Evolutionary conservation across 768 basidiomycete species (phyloP), one percentile per base, ranked within the genome.

Genomic region (Panaeolus papilionaceus): DNA sequence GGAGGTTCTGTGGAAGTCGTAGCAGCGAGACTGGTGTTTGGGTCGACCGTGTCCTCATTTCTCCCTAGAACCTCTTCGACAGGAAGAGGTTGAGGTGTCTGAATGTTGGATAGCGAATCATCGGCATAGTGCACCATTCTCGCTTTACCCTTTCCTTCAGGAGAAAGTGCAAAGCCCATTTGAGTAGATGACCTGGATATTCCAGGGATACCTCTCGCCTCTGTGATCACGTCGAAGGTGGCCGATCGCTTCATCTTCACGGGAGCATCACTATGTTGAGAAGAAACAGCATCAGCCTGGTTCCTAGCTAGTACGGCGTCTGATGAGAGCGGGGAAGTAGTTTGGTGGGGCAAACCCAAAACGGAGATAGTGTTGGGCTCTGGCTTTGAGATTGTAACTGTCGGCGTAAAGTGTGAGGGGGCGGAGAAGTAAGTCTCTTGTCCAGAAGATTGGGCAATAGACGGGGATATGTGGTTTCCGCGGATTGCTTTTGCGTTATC

Each of bases 21-120:
- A 0, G 89, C 89, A 49, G 87, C 89, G 14, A 90, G 88, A 72
- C 90, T 94, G 0, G 89, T 91, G 3, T 88, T 91, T 12, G 80
- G 85, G 5, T 84, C 84, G 0, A 90, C 81, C 3, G 86, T 85
- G 20, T 79, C 79, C 10, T 86, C 85, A 1, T 84, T 82, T 62
- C 94, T 82, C 38, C 85, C 81, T 33, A 97, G 83, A 4, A 96
- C 94, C 66, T 88, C 86, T 8, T 74, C 71, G 0, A 93, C 92
- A 28, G 89, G 80, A 0, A 79, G 89, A 40, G 84, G 82, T 37
- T 67, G 73, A n/a, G 72, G 63, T 5, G 67, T 40, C 26, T 49
- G 9, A 16, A 58, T 26, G 23, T 58, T 10, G 5, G 68, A 54
- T 40, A 65, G 44, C 10, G 69, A 69, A 6, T 66, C 58, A 64